Evolutionary conservation across 306 rosid genomes (phyloP), one percentile per base, ranked within the genome.

Genomic region (Luffa aegyptiaca): DNA sequence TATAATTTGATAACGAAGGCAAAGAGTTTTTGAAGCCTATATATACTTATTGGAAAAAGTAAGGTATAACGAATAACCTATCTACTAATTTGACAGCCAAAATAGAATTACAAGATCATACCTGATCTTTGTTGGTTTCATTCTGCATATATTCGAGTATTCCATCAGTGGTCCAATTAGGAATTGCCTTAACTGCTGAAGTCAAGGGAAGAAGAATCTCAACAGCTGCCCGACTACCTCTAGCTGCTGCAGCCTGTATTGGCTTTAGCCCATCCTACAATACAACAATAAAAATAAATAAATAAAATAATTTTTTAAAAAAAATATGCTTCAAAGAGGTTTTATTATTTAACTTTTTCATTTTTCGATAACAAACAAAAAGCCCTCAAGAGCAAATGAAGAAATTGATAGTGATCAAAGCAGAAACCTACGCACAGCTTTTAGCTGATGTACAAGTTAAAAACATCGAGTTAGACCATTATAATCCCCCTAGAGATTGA

Each of bases 211-310:
- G 87, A 75, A 95, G 88, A 78, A 91, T 85, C 85, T 93, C 96
- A 66, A 93, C 91, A 56, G 81, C 91, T 75, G 64, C 85, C 44
- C 82, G 90, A 81, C 83, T 85, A 81, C 93, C 92, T 86, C 94
- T 89, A 44, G 85, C 86, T 83, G 96, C 99, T 68, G 96, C 93
- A 83, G 90, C 88, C 78, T 85, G 88, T 80, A 95, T 85, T 36
- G 99, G 93, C 96, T 89, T 95, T 37, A 85, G 57, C 42, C 93
- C 99, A 84, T 93, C 97, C 98, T 95, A 92, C 36, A 45, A 90
- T 76, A 74, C 84, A 82, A 82, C 74, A 80, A 87, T 72, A 79
- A 26, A 26, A 26, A 26, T 26, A 26, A 0, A 26, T 26, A 26
- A 26, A 26, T 26, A 26, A 26, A 26, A 26, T 26, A 26, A 26